Evolutionary conservation across 257 asterid species (phyloP).

Genomic region (Capsicum rhomboideum): DNA sequence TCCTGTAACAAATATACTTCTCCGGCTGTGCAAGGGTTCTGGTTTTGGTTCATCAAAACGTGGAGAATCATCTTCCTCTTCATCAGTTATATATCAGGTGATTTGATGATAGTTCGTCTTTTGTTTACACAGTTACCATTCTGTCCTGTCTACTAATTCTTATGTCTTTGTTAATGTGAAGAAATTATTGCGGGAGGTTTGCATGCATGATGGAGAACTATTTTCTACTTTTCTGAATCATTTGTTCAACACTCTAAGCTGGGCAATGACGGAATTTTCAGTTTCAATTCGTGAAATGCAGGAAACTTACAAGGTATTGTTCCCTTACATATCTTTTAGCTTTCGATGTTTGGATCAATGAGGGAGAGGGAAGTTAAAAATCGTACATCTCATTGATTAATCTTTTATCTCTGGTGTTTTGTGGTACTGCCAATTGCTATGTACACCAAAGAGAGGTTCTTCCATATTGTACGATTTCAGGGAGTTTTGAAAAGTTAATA

Average conservation of each 20-base stretch:
- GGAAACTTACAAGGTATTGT: conserved; percentile 72
- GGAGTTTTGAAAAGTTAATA: background rate
- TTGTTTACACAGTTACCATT: background rate
- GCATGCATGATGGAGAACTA: conserved; percentile 50
- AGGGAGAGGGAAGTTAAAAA: background rate
- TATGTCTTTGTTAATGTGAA: conserved; percentile 11
- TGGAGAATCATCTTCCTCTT: conserved; percentile 88
- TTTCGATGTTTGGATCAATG: background rate
- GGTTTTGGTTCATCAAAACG: conserved; percentile 69
- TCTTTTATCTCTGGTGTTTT: background rate
- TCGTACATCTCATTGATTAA: background rate
- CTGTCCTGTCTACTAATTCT: background rate
- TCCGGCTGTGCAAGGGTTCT: conserved; percentile 75
- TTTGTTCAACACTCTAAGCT: conserved; percentile 81
- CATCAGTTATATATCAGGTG: conserved; percentile 76
- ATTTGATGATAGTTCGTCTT: background rate
- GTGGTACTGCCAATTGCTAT: background rate
- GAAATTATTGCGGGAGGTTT: conserved; percentile 82
- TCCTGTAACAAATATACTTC: conserved; percentile 79
- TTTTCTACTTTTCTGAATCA: conserved; percentile 88
- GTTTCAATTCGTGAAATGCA: conserved; percentile 90
- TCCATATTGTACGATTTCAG: background rate
- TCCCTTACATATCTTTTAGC: background rate
- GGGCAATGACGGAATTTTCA: conserved; percentile 98
- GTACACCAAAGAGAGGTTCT: background rate